phyloP scores from a whole-genome alignment of 495 filamentous ascomycete genomes.

The Pyronema omphalodes region DNA sequence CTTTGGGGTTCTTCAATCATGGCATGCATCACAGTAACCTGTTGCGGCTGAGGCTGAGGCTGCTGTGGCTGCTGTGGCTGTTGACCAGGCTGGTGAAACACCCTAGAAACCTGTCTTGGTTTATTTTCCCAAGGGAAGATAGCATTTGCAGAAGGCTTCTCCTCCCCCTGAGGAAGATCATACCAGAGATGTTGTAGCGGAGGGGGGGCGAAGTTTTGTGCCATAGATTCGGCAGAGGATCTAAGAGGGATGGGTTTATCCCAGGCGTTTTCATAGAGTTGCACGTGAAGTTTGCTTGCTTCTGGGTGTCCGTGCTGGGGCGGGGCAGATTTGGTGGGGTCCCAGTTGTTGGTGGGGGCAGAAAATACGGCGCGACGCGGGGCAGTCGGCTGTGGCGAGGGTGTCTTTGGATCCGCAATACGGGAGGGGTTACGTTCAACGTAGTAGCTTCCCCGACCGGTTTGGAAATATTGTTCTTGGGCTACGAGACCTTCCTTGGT shows the following conservation, averaged over 20 bases:
- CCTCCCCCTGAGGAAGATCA: not conserved
- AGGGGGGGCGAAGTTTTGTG: not conserved
- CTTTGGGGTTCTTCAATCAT: not conserved
- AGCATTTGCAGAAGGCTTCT: not conserved
- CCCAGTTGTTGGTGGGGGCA: conserved; percentile 7
- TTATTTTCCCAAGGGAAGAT: conserved; percentile 23
- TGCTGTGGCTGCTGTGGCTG: not conserved
- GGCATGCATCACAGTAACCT: not conserved
- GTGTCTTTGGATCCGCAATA: not conserved
- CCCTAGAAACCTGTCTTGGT: conserved; percentile 18
- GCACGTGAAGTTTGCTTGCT: conserved; percentile 15
- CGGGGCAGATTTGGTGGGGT: conserved; percentile 22
- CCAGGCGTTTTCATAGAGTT: conserved; percentile 20
- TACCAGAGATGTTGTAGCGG: conserved; percentile 2
- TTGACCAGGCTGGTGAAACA: conserved; percentile 6
- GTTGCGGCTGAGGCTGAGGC: not conserved
- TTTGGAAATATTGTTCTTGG: conserved; percentile 20
- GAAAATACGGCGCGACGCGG: not conserved
- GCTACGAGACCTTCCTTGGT: conserved; percentile 18
- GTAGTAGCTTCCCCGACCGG: conserved; percentile 15
- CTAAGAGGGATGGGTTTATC: conserved; percentile 6
- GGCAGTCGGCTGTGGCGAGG: not conserved
- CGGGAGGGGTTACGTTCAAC: conserved; percentile 7
- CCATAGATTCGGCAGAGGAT: not conserved
- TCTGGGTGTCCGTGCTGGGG: conserved; percentile 16